These are phyloP conservation scores for Torulaspora pretoriensis DNA, from an alignment of 1,139 yeast species.

Conservation along the genomic window DNA sequence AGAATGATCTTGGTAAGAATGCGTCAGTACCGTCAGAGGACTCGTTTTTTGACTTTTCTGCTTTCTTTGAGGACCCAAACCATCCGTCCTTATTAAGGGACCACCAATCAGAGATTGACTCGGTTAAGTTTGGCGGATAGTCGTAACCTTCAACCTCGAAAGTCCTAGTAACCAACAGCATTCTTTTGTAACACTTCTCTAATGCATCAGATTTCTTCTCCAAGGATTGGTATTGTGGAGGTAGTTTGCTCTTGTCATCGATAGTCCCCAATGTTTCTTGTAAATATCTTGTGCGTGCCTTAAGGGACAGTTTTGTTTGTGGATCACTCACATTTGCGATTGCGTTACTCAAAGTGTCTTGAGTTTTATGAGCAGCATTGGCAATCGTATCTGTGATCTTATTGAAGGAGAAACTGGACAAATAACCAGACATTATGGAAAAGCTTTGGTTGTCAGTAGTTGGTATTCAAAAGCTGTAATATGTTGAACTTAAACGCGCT, in stretches of 20 bases:
- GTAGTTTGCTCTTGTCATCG: constrained; percentile 68
- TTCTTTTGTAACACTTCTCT: constrained; percentile 55
- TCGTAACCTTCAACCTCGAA: constrained; percentile 66
- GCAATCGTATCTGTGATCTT: constrained; percentile 30
- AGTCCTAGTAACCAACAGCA: constrained; percentile 52
- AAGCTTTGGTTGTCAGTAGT: background rate
- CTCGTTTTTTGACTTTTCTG: constrained; percentile 20
- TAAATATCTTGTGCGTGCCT: constrained; percentile 36
- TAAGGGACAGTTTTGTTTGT: constrained; percentile 31
- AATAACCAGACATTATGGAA: constrained; percentile 26
- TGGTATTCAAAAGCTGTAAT: background rate
- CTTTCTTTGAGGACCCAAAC: constrained; percentile 17
- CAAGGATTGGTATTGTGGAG: constrained; percentile 63
- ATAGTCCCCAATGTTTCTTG: constrained; percentile 69
- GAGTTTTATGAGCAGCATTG: constrained; percentile 32
- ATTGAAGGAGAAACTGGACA: constrained; percentile 25
- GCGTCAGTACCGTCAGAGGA: constrained; percentile 15
- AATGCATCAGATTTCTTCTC: constrained; percentile 64
- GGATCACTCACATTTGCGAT: constrained; percentile 31
- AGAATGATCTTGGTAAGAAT: constrained; percentile 46
- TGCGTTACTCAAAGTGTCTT: constrained; percentile 28
- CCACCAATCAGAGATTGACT: constrained; percentile 58
- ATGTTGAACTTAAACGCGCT: background rate
- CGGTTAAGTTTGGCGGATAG: constrained; percentile 65
- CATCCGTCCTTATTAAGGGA: constrained; percentile 40